A percentile compares a stretch with the other conserved stretches of the same genome.
phyloP scores from a whole-genome alignment of 2,329 filamentous ascomycete species.

The Fusarium sp. region DNA sequence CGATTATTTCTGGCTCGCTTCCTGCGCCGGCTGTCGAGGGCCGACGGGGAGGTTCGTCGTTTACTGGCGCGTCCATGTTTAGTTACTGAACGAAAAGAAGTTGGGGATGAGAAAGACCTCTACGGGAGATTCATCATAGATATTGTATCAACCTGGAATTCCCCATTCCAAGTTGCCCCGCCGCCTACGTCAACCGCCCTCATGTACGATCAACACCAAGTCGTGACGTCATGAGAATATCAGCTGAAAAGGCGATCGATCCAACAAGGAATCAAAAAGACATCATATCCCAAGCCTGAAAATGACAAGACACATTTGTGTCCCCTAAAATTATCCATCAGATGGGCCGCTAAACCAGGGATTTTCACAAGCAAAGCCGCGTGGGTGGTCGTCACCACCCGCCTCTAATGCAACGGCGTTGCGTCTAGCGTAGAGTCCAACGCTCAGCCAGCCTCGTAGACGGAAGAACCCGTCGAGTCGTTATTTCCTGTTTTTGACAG shows the following conservation, averaged over 20 bases:
- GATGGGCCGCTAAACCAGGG: too few relatives aligned
- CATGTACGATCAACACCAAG: background rate
- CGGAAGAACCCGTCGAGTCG: too few relatives aligned
- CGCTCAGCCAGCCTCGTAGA: too few relatives aligned
- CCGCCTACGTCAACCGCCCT: constrained; percentile 34
- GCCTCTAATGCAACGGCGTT: too few relatives aligned
- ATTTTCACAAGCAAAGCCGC: too few relatives aligned
- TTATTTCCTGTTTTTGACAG: too few relatives aligned
- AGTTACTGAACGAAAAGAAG: background rate
- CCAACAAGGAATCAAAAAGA: too few relatives aligned
- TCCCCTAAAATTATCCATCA: too few relatives aligned
- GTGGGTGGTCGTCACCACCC: too few relatives aligned
- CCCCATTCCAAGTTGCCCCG: constrained; percentile 1
- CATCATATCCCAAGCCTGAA: too few relatives aligned
- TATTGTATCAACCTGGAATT: background rate
- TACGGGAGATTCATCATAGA: background rate
- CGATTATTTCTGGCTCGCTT: constrained; percentile 48
- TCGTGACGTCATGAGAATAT: background rate
- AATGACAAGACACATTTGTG: too few relatives aligned
- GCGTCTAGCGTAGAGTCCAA: too few relatives aligned
- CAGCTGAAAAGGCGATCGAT: background rate
- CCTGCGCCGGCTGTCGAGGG: constrained; percentile 27
- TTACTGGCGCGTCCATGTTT: constrained; percentile 18
- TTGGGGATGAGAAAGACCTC: background rate
- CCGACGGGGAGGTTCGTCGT: constrained; percentile 22